Conservation (phyloP, 176 grass and related monocot genomes). For the Phoenix roebelenii region DNA sequence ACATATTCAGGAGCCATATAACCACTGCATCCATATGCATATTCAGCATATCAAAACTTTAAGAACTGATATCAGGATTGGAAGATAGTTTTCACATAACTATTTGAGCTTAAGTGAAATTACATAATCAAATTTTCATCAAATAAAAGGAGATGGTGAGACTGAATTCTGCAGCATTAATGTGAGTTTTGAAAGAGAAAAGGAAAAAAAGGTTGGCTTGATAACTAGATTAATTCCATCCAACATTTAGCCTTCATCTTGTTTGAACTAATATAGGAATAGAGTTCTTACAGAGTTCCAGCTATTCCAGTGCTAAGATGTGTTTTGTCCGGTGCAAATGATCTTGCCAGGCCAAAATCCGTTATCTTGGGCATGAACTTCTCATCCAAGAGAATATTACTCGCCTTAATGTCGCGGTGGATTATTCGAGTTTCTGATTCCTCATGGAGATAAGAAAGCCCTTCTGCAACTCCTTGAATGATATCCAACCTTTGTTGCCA, state of each 20-base stretch:
- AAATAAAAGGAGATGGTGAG: too few species aligned
- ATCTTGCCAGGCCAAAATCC: slow-evolving; percentile 82
- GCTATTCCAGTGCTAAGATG: slow-evolving; percentile 79
- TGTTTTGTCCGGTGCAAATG: slow-evolving; percentile 53
- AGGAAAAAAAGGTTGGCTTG: too few species aligned
- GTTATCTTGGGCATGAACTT: slow-evolving; percentile 77
- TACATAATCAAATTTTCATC: too few species aligned
- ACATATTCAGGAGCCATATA: slow-evolving; percentile 91
- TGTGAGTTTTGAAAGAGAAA: too few species aligned
- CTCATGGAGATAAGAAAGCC: slow-evolving; percentile 77
- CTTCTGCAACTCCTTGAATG: slow-evolving; percentile 73
- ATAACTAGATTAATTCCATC: too few species aligned
- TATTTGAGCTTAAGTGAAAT: too few species aligned
- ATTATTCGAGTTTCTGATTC: slow-evolving; percentile 76
- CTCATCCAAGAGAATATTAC: slow-evolving; percentile 86
- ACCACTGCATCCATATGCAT: slow-evolving; percentile 44
- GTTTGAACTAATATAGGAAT: too few species aligned
- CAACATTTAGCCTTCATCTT: too few species aligned
- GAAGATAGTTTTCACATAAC: too few species aligned
- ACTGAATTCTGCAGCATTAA: too few species aligned
- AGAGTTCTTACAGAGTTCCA: slow-evolving; percentile 59
- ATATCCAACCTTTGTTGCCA: slow-evolving; percentile 54
- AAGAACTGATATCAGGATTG: too few species aligned
- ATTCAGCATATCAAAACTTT: too few species aligned
- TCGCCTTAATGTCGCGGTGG: slow-evolving; percentile 83